Percentiles rank a stretch among this genome's conserved stretches.
These are phyloP conservation scores for Candida caryicola DNA, from an alignment of 805 yeast species.

Conservation along the genomic window DNA sequence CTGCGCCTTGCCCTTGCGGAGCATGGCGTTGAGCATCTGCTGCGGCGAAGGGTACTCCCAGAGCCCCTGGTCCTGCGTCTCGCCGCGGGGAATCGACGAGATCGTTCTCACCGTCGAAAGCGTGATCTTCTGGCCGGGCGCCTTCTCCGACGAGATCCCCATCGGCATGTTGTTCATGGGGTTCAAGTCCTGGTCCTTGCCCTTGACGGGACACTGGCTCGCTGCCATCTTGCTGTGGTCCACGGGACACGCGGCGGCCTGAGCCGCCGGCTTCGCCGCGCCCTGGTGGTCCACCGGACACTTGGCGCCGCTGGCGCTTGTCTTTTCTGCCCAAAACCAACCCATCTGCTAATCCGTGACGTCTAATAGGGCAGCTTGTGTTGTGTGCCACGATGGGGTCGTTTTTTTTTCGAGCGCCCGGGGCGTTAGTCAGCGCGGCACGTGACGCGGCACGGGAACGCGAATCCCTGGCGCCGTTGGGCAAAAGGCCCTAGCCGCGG, in stretches of 20 bases:
- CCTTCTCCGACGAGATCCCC: slow-evolving; percentile 57
- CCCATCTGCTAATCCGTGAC: no score
- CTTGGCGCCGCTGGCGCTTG: slow-evolving; percentile 11
- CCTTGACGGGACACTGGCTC: slow-evolving; percentile 41
- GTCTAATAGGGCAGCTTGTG: no score
- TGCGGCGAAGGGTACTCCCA: slow-evolving; percentile 99
- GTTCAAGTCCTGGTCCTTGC: slow-evolving; percentile 49
- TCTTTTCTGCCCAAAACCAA: slow-evolving; percentile 78
- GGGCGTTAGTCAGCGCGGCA: no score
- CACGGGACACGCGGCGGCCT: slow-evolving; percentile 31
- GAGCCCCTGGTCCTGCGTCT: slow-evolving; percentile 56
- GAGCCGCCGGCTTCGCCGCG: slow-evolving; percentile 1
- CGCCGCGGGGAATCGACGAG: slow-evolving; percentile 87
- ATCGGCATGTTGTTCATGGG: slow-evolving; percentile 90
- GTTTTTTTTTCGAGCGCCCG: no score
- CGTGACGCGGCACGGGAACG: no score
- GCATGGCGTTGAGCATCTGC: slow-evolving; percentile 98
- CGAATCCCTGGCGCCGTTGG: no score
- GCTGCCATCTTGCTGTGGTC: slow-evolving; percentile 17
- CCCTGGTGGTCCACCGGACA: slow-evolving; percentile 42
- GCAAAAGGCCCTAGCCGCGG: no score
- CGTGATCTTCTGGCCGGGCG: slow-evolving; percentile 76
- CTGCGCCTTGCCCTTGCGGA: slow-evolving; percentile 84
- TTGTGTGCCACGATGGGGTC: no score
- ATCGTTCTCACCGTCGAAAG: slow-evolving; percentile 81